Evolutionary conservation across 78 protist species (phyloP).

Genomic region (Creolimax fragrantissima): DNA sequence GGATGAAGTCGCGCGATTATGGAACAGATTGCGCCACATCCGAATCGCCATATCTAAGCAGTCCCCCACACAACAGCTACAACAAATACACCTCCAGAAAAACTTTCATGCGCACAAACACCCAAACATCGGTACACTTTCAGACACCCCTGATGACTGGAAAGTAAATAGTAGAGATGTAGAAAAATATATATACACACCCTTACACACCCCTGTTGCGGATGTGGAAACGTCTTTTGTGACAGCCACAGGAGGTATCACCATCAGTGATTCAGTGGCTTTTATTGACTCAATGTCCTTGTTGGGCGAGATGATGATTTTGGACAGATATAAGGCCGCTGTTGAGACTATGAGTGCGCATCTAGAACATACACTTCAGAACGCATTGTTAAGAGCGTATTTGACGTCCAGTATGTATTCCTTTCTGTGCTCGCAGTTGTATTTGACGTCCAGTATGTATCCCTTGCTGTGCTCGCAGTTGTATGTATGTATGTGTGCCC

Average conservation of each 20-base stretch:
- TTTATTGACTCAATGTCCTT: not conserved
- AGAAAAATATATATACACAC: not conserved
- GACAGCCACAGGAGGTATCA: not conserved
- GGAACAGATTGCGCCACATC: no score
- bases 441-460: not conserved
- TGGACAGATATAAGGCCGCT: not conserved
- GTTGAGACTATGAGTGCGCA: not conserved
- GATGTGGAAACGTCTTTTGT: no score
- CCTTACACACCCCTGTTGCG: not conserved
- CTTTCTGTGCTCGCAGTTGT: not conserved
- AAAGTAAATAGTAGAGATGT: not conserved
- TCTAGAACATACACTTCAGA: not conserved
- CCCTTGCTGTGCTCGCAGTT: not conserved
- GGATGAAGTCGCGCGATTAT: no score
- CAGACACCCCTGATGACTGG: not conserved
- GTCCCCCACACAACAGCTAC: not conserved
- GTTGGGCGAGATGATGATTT: not conserved
- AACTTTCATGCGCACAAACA: not conserved
- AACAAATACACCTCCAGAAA: not conserved
- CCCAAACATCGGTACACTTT: not conserved
- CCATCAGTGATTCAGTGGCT: not conserved
- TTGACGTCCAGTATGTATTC: not conserved
- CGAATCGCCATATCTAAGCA: no score
- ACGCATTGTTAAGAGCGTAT: not conserved
- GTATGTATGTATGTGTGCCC: not conserved